Evolutionary conservation across 176 grass and related monocot species (phyloP).

Genomic region (Triticum aestivum): IWGSC_CS_RefSeq_v2.1 NC_057795.1:142296469-142296968

Average conservation of each 20-base stretch:
- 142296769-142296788: not conserved
- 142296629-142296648: not conserved
- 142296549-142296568: not conserved
- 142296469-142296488: slow-evolving; percentile 76
- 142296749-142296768: slow-evolving; percentile 17
- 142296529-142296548: not conserved
- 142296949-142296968: not conserved
- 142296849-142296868: slow-evolving; percentile 13
- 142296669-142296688: not conserved
- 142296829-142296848: slow-evolving; percentile 12
- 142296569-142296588: not conserved
- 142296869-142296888: not conserved
- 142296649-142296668: not conserved
- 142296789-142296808: not conserved
- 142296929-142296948: not conserved
- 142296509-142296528: not conserved
- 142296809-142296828: not conserved
- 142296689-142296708: slow-evolving; percentile 7
- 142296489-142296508: slow-evolving; percentile 2
- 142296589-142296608: not conserved
- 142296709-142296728: not conserved
- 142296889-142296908: not conserved
- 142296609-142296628: not conserved
- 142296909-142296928: not conserved
- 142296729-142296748: not conserved